Evolutionary conservation across 345 rosid species (phyloP).

Genomic region (Streptanthus diversifolius): DNA sequence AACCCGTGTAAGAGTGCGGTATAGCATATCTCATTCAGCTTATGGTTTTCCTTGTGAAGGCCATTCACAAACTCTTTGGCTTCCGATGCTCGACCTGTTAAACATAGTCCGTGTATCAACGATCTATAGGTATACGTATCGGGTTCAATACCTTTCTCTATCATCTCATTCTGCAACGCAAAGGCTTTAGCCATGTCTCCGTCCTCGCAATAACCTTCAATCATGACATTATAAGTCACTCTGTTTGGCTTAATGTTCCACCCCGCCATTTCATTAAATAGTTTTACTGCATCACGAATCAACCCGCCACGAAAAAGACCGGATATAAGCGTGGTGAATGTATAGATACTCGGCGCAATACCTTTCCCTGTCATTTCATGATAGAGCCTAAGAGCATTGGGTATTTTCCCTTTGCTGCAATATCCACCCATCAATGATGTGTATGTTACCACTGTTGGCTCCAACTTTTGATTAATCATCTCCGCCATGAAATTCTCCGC

Average conservation of each 20-base stretch:
- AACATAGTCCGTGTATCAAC: slow-evolving; percentile 74
- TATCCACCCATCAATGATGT: slow-evolving; percentile 72
- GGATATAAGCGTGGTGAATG: slow-evolving; percentile 65
- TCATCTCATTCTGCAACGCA: slow-evolving; percentile 62
- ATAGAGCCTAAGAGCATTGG: slow-evolving; percentile 64
- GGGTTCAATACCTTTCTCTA: slow-evolving; percentile 60
- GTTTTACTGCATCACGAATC: slow-evolving; percentile 52
- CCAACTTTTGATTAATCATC: slow-evolving; percentile 54
- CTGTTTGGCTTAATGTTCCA: slow-evolving; percentile 58
- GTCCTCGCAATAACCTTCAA: slow-evolving; percentile 63
- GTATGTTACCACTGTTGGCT: slow-evolving; percentile 74
- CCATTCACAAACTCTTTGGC: slow-evolving; percentile 70
- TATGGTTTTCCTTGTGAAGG: slow-evolving; percentile 50
- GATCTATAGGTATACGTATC: slow-evolving; percentile 84
- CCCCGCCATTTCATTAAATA: slow-evolving; percentile 62
- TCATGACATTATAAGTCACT: slow-evolving; percentile 82
- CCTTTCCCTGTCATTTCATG: slow-evolving; percentile 85
- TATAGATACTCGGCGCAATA: slow-evolving; percentile 58
- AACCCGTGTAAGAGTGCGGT: slow-evolving; percentile 72
- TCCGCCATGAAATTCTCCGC: slow-evolving; percentile 55
- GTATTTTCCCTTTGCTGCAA: slow-evolving; percentile 54
- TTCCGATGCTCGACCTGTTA: slow-evolving; percentile 53
- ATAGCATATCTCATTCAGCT: slow-evolving; percentile 82
- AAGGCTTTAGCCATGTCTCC: slow-evolving; percentile 62
- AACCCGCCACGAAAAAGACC: slow-evolving; percentile 60